Conservation (phyloP, 306 rosid species). For the Luffa acutangula region DNA sequence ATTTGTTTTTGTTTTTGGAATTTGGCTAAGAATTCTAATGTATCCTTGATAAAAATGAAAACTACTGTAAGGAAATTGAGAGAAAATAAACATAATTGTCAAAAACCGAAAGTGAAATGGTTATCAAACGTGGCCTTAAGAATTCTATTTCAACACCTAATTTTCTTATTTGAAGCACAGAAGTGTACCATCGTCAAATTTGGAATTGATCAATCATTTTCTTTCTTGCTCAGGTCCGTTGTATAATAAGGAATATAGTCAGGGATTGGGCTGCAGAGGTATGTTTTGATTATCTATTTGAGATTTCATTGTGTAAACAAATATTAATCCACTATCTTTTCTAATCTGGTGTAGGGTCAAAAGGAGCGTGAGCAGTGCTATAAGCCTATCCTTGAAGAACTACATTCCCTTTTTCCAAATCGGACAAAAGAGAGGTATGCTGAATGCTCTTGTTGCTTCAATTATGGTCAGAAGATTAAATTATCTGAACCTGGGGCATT, state of each 20-base stretch:
- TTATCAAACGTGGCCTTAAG: too few species aligned
- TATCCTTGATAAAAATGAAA: too few species aligned
- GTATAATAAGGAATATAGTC: conserved; percentile 76
- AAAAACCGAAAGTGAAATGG: too few species aligned
- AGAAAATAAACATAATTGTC: too few species aligned
- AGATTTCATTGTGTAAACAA: not conserved
- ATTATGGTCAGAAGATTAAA: not conserved
- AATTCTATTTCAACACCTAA: not conserved
- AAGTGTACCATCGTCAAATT: not conserved
- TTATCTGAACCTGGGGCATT: conserved; percentile 18
- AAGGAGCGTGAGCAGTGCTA: conserved; percentile 95
- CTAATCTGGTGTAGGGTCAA: conserved; percentile 44
- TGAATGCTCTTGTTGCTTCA: not conserved
- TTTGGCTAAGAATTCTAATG: too few species aligned
- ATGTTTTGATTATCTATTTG: conserved; percentile 3
- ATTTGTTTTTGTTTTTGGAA: too few species aligned
- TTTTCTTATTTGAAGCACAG: not conserved
- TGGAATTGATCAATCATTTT: not conserved
- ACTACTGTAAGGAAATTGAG: too few species aligned
- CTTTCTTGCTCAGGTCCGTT: conserved; percentile 54
- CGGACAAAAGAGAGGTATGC: conserved; percentile 52
- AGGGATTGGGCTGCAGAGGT: conserved; percentile 98
- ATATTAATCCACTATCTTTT: conserved; percentile 1
- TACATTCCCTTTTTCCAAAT: conserved; percentile 51
- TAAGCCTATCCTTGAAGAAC: conserved; percentile 89